These are phyloP conservation scores for Haplosporangium sp. DNA, from an alignment of 371 early-diverging fungal genomes.

Conservation along the genomic window DNA sequence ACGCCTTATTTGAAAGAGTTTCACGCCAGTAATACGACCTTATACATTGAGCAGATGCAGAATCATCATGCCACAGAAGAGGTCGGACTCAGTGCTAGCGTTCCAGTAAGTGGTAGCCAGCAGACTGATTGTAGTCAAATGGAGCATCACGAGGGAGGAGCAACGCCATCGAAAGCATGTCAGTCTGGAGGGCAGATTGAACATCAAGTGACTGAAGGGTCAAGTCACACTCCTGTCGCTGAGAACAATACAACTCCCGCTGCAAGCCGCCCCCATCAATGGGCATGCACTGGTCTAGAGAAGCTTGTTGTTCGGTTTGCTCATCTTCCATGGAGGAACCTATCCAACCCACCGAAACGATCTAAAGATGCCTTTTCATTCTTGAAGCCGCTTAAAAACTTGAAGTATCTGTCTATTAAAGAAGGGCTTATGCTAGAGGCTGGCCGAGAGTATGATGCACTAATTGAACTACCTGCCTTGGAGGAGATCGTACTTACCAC, in stretches of 20 bases:
- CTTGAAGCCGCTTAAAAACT: constrained; percentile 17
- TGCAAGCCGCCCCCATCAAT: constrained; percentile 9
- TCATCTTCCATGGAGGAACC: constrained; percentile 40
- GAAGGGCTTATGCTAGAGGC: constrained; percentile 44
- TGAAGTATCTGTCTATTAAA: constrained; percentile 44
- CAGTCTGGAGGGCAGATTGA: not conserved
- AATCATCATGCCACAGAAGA: not conserved
- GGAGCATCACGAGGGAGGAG: not conserved
- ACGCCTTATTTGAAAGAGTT: constrained; percentile 44
- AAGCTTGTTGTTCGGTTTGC: constrained; percentile 42
- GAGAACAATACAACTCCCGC: not conserved
- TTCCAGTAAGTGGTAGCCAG: not conserved
- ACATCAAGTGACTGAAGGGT: not conserved
- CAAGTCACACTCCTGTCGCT: not conserved
- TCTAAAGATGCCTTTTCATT: constrained; percentile 42
- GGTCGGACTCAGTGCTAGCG: not conserved
- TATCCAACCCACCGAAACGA: constrained; percentile 33
- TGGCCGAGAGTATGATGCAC: constrained; percentile 48
- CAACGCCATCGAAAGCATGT: not conserved
- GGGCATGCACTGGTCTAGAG: constrained; percentile 44
- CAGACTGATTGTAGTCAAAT: not conserved
- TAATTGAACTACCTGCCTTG: constrained; percentile 15
- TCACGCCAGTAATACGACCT: constrained; percentile 47
- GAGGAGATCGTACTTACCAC: constrained; percentile 51
- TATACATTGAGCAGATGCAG: constrained; percentile 50